Evolutionary conservation across 148 eudicot species (phyloP).

Genomic region (Nyssa sinensis): DNA sequence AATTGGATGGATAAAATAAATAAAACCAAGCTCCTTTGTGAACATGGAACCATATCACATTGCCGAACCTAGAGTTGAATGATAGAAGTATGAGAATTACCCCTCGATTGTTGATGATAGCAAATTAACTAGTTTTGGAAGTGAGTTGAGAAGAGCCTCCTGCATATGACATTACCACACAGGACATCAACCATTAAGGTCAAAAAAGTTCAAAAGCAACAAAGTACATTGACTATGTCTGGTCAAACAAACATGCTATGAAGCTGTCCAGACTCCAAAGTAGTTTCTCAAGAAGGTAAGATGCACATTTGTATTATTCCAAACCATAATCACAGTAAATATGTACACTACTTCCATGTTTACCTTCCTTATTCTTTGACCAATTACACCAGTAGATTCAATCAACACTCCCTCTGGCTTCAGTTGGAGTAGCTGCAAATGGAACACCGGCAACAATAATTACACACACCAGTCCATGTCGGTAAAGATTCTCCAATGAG

Average conservation of each 20-base stretch:
- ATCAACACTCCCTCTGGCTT: slow-evolving; percentile 70
- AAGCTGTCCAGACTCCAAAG: background rate
- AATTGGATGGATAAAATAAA: background rate
- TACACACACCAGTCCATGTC: background rate
- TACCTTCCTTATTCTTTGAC: slow-evolving; percentile 97
- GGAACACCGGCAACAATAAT: slow-evolving; percentile 1
- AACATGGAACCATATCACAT: background rate
- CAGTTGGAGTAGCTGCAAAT: slow-evolving; percentile 61
- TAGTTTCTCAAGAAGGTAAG: slow-evolving; percentile 4
- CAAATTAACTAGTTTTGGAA: slow-evolving; percentile 67
- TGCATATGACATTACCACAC: slow-evolving; percentile 36
- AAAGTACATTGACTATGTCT: background rate
- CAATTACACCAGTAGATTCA: slow-evolving; percentile 98
- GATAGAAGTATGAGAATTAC: slow-evolving; percentile 36
- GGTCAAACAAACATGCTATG: background rate
- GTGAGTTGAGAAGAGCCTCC: slow-evolving; percentile 82
- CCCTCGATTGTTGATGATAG: slow-evolving; percentile 69
- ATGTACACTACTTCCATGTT: background rate
- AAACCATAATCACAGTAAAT: background rate
- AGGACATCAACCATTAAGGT: too few species aligned
- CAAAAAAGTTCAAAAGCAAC: background rate
- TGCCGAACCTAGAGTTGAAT: background rate
- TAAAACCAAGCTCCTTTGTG: background rate
- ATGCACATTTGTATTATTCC: background rate
- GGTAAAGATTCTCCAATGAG: background rate